phyloP scores from a whole-genome alignment of 2,329 filamentous ascomycete genomes.

The Aspergillus sp. region DNA sequence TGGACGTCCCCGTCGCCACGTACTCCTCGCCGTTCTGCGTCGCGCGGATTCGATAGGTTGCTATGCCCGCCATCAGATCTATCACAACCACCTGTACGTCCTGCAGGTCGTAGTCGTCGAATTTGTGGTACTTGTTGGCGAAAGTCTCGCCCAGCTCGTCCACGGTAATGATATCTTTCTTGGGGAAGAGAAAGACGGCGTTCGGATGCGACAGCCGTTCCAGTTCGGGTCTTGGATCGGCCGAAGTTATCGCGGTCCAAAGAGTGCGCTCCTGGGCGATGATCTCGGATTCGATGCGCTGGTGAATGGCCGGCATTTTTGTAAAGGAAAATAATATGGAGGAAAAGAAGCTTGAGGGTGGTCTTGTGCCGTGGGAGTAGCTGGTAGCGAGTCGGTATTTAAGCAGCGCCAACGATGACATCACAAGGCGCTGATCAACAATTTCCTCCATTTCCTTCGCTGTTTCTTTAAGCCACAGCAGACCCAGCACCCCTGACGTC shows the following conservation, averaged over 20 bases:
- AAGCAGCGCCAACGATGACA: constrained; percentile 5
- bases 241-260: constrained; percentile 40
- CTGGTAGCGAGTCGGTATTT: not conserved
- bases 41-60: constrained; percentile 36
- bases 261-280: constrained; percentile 36
- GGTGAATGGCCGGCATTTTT: constrained; percentile 38
- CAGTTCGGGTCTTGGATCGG: constrained; percentile 35
- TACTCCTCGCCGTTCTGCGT: constrained; percentile 27
- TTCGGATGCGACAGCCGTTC: constrained; percentile 29
- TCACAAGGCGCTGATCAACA: constrained; percentile 7
- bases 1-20: constrained; percentile 31
- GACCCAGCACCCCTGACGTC: not conserved
- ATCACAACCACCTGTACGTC: constrained; percentile 31
- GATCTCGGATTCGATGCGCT: constrained; percentile 38
- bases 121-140: constrained; percentile 36
- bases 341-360: too few relatives aligned
- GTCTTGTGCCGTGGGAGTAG: not conserved
- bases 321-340: too few relatives aligned
- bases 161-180: constrained; percentile 32
- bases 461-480: too few relatives aligned
- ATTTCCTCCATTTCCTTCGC: not conserved
- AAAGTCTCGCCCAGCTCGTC: constrained; percentile 29
- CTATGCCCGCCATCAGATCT: constrained; percentile 36
- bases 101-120: constrained; percentile 26
- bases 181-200: constrained; percentile 35